Evolutionary conservation across 805 yeast species (phyloP), one percentile per base, ranked within the genome.

Genomic region (Pichia rugopelliculosa): DNA sequence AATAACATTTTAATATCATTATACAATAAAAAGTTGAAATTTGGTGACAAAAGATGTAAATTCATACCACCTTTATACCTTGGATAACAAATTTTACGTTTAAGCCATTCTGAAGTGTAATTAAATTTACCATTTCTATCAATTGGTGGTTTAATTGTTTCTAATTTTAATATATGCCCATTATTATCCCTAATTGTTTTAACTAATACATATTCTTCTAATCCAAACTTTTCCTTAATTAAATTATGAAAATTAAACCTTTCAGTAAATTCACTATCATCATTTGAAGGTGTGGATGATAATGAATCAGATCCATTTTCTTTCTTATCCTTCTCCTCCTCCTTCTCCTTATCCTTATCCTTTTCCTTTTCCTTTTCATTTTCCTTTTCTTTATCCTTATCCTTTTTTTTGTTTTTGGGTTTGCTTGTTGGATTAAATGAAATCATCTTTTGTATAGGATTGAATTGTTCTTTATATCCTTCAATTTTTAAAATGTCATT

Each of bases 1-100:
- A 60, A 44, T 36, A 63, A 46, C 65, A 60, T 60, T 26, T 56
- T 55, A 21, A 49, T 39, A 47, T 65, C 65, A 44, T 60, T 62
- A 48, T 65, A 66, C 1, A 66, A 39, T 2, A 61, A 46, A 26
- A 59, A 58, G 36, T 54, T 52, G 12, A 44, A 50, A 30, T 43
- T 36, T 1, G 54, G 23, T 39, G 33, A 40, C 2, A 67, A 20
- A 13, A 69, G 39, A 47, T 68, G 73, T 6, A 72, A 56, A 52
- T 70, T 70, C 75, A 72, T 72, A 26, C 67, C 69, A 41, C 72
- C 61, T 48, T 72, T 72, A 50, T 72, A 72, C 24, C 76, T 57
- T 41, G 76, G 76, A 46, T 62, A 68, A 37, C 75, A 71, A 38
- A 72, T 61, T 40, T 62, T 57, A 37, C 60, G 59, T 50, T 72